Percentiles rank a stretch among this genome's conserved stretches.
Evolutionary conservation across 257 asterid genomes (phyloP).

Genomic region (Plectranthus barbatus): DNA sequence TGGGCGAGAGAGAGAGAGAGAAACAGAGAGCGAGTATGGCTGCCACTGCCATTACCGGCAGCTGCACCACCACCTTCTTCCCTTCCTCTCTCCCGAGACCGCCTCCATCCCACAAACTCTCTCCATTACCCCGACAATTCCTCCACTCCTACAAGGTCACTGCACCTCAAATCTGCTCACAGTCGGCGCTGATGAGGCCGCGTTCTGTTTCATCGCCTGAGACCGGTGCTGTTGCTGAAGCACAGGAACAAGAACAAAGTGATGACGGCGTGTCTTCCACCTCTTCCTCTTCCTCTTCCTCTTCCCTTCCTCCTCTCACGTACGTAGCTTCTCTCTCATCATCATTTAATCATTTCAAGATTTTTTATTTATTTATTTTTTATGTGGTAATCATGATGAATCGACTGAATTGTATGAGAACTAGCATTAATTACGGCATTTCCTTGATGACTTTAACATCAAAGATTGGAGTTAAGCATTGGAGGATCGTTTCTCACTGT

Average conservation of each 20-base stretch:
- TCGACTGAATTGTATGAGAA: background rate
- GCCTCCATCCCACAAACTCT: conserved; percentile 18
- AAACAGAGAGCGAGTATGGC: conserved; percentile 25
- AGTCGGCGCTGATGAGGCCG: conserved; percentile 1
- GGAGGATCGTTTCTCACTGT: too few relatives aligned
- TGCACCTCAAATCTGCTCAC: conserved; percentile 14
- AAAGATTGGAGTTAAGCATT: too few relatives aligned
- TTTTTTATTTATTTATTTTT: too few relatives aligned
- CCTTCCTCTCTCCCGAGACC: conserved; percentile 23
- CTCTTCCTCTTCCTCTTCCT: conserved; percentile 20
- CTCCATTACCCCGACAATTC: conserved; percentile 5
- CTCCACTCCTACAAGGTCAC: conserved; percentile 11
- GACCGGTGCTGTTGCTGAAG: conserved; percentile 29
- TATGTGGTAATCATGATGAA: background rate
- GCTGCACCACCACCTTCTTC: conserved; percentile 29
- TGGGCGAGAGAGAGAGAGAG: background rate
- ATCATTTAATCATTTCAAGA: background rate
- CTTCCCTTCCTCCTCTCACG: conserved; percentile 33
- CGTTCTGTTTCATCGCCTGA: conserved; percentile 46
- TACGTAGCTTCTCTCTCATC: conserved; percentile 7
- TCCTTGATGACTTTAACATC: background rate
- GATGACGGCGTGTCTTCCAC: conserved; percentile 15
- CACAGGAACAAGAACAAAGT: background rate
- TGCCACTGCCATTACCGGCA: conserved; percentile 32
- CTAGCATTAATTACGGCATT: background rate